Conservation (phyloP, 2,329 filamentous ascomycete species). For the Claviceps cyperi region DNA sequence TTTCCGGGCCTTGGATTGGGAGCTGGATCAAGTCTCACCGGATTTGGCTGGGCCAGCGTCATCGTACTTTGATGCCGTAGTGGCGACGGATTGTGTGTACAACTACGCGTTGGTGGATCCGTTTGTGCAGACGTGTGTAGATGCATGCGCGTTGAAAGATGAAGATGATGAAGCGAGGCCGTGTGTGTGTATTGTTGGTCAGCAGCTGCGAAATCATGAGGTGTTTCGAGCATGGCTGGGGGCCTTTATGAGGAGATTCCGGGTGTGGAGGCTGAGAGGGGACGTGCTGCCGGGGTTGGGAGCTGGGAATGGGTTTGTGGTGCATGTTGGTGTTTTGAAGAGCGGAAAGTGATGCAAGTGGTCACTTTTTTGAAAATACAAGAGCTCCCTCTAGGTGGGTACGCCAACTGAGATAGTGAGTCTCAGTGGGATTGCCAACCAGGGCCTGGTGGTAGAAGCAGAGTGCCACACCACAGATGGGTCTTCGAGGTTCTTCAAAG, state of each 20-base stretch:
- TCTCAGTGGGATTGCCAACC: too few species aligned
- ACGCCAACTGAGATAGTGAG: too few species aligned
- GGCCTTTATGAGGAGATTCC: conserved; percentile 51
- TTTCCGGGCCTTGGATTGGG: conserved; percentile 69
- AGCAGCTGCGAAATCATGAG: conserved; percentile 73
- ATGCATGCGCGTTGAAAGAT: conserved; percentile 50
- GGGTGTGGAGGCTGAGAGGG: conserved; percentile 60
- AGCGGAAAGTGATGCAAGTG: conserved; percentile 9
- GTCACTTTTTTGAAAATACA: too few species aligned
- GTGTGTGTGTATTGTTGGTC: conserved; percentile 68
- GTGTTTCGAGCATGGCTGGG: conserved; percentile 74
- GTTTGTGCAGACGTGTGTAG: conserved; percentile 66
- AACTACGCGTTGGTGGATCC: conserved; percentile 76
- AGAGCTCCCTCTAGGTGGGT: too few species aligned
- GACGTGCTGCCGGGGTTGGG: conserved; percentile 44
- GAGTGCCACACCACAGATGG: too few species aligned
- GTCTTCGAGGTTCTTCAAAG: too few species aligned
- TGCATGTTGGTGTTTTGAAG: conserved; percentile 61
- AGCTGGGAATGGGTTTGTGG: conserved; percentile 58
- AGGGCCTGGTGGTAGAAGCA: too few species aligned
- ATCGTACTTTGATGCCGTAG: conserved; percentile 51
- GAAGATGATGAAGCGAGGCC: conserved; percentile 5
- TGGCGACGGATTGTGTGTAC: conserved; percentile 92
- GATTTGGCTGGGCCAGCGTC: conserved; percentile 19
- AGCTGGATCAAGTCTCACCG: conserved; percentile 41